These are phyloP conservation scores for Alternaria brassicicola DNA, from an alignment of 2,329 filamentous ascomycete genomes.

Conservation along the genomic window DNA sequence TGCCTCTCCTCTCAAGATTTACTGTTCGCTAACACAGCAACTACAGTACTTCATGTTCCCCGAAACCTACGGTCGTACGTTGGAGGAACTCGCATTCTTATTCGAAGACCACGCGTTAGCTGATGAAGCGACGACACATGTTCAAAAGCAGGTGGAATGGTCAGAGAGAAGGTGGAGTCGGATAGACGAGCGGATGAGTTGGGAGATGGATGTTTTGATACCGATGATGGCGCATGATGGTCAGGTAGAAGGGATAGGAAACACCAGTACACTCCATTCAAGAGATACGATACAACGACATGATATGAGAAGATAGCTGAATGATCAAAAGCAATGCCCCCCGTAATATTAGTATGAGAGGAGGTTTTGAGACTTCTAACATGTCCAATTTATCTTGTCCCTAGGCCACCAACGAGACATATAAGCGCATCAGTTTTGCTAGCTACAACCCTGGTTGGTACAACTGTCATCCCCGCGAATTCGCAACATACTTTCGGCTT, in stretches of 20 bases:
- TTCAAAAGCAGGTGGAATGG: constrained; percentile 42
- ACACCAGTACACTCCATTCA: background rate
- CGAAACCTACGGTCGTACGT: constrained; percentile 72
- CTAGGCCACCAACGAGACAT: too few relatives aligned
- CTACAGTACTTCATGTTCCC: constrained; percentile 67
- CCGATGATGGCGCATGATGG: background rate
- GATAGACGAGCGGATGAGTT: constrained; percentile 15
- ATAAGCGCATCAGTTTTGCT: too few relatives aligned
- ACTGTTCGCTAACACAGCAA: background rate
- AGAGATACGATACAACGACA: background rate
- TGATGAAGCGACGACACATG: constrained; percentile 35
- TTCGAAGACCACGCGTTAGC: constrained; percentile 40
- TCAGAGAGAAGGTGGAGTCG: constrained; percentile 7
- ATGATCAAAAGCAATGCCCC: background rate
- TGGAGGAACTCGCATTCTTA: constrained; percentile 66
- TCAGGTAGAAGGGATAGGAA: background rate
- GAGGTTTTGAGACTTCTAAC: too few relatives aligned
- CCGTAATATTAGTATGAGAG: background rate
- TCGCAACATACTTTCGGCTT: too few relatives aligned
- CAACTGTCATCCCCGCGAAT: too few relatives aligned
- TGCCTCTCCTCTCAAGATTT: background rate
- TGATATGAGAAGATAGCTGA: background rate
- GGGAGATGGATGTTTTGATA: constrained; percentile 22
- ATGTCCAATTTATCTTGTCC: too few relatives aligned
- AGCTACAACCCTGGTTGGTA: too few relatives aligned